Evolutionary conservation across 768 basidiomycete genomes (phyloP), one percentile per base, ranked within the genome.

Genomic region (Zangia roseola): DNA sequence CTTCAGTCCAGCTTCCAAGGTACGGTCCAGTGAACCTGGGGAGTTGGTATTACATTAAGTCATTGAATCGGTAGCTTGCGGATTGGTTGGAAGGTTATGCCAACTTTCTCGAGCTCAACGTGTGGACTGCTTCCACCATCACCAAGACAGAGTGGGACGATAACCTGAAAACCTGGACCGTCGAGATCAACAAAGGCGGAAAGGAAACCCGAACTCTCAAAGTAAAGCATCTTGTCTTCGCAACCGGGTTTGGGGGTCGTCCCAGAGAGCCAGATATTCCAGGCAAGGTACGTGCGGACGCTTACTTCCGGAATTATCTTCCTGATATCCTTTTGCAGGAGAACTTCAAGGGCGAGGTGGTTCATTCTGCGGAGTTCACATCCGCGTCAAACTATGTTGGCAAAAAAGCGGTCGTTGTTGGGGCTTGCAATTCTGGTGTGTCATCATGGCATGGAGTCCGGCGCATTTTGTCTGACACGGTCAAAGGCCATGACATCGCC

Each of bases 41-140:
- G 7, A 20, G 6, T 16, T 25, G 24, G 5, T 40, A 12, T 40
- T 31, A 26, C 8, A 9, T 45, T 13, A 13, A 4, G 33, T 36
- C 20, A 25, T 7, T 40, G 8, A 52, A 6, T 52, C 28, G 12
- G 6, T 43, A 82, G 79, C 72, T 87, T n/a, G 84, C 78, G 2
- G 79, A 81, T 52, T 87, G 82, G 80, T 65, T 86, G 14, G 84
- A 87, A 58, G 69, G 67, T 5, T 88, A 86, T 51, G 83, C 79
- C 0, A 70, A 78, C 5, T 60, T 72, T 4, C 70, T 85, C 28
- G 85, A 86, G 47, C 62, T 88, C 34, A 78, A 83, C 48, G 76
- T 83, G 10, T 86, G 83, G 86, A 80, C 76, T 0, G 76, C 79
- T 0, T 69, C 79, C 0, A 69, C 55, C 14, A 70, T 81, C 17